Percentiles rank a stretch among this genome's conserved stretches.
Evolutionary conservation across 768 basidiomycete genomes (phyloP).

Genomic region (Boletus vermiculosoides): DNA sequence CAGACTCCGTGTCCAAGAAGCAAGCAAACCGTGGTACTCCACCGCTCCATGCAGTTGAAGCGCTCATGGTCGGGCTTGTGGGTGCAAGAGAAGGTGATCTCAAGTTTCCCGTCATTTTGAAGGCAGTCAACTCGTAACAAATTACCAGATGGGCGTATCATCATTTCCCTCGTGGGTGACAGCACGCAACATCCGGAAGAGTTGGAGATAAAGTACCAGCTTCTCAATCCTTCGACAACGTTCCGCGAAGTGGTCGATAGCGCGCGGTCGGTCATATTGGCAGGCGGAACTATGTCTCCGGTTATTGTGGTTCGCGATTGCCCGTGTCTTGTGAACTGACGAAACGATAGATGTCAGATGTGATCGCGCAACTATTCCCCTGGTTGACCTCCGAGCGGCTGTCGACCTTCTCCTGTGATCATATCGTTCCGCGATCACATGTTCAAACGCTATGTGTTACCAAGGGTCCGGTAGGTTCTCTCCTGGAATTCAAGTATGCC

Average conservation of each 20-base stretch:
- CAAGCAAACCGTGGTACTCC: conserved; percentile 49
- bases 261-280: conserved; percentile 83
- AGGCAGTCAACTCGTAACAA: not conserved
- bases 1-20: conserved; percentile 10
- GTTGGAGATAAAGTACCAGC: conserved; percentile 83
- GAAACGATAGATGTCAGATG: conserved; percentile 73
- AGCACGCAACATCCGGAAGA: conserved; percentile 35
- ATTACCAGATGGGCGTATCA: conserved; percentile 70
- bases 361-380: conserved; percentile 77
- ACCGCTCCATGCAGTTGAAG: conserved; percentile 77
- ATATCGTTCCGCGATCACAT: conserved; percentile 82
- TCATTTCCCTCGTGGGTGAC: conserved; percentile 47
- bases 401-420: conserved; percentile 85
- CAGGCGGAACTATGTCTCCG: conserved; percentile 99
- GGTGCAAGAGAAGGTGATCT: conserved; percentile 67
- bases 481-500: conserved; percentile 79
- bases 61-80: conserved; percentile 75
- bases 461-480: conserved; percentile 70
- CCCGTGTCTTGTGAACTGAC: conserved; percentile 4
- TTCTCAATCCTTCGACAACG: conserved; percentile 85
- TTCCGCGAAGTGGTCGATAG: conserved; percentile 82
- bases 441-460: conserved; percentile 72
- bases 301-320: conserved; percentile 43
- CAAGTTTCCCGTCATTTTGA: not conserved
- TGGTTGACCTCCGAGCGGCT: conserved; percentile 59